phyloP scores from a whole-genome alignment of 1,284 basidiomycete species.

The Apiotrichum domesticum region DNA sequence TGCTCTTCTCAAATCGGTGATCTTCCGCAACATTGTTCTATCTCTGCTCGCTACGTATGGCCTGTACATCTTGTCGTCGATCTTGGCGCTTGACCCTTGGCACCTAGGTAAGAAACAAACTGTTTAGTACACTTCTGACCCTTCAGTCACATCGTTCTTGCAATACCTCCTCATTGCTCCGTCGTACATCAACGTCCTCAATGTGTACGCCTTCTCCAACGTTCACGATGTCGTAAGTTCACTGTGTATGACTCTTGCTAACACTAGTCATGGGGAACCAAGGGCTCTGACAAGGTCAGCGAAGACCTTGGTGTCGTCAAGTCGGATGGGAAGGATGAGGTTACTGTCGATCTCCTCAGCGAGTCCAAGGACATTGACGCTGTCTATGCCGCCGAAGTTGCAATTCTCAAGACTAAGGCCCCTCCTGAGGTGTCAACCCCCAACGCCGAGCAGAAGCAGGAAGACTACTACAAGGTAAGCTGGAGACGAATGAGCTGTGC shows the following conservation, averaged over 20 bases:
- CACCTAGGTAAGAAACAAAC: slow-evolving; percentile 21
- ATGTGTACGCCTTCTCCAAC: slow-evolving; percentile 68
- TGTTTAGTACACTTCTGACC: slow-evolving; percentile 13
- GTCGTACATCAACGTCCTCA: slow-evolving; percentile 84
- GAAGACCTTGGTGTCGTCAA: slow-evolving; percentile 79
- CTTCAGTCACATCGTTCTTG: slow-evolving; percentile 70
- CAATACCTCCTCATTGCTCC: slow-evolving; percentile 89
- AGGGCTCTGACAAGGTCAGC: slow-evolving; percentile 77
- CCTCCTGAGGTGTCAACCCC: slow-evolving; percentile 46
- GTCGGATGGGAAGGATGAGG: slow-evolving; percentile 48
- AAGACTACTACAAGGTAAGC: slow-evolving; percentile 68
- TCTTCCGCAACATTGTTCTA: slow-evolving; percentile 74
- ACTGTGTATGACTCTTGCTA: slow-evolving; percentile 3
- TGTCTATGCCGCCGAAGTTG: slow-evolving; percentile 76
- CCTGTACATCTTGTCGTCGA: slow-evolving; percentile 69
- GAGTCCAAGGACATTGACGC: slow-evolving; percentile 80
- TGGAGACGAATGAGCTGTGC: not conserved
- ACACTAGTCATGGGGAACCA: slow-evolving; percentile 66
- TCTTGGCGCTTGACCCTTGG: slow-evolving; percentile 62
- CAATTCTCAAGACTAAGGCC: slow-evolving; percentile 61
- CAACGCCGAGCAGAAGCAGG: slow-evolving; percentile 59
- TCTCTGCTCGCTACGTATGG: slow-evolving; percentile 81
- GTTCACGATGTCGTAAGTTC: slow-evolving; percentile 59
- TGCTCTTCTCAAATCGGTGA: slow-evolving; percentile 62
- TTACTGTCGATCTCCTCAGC: slow-evolving; percentile 72